Base-by-base conservation (phyloP, 140 eudicot genomes). In the Erigeron philadelphicus region DNA sequence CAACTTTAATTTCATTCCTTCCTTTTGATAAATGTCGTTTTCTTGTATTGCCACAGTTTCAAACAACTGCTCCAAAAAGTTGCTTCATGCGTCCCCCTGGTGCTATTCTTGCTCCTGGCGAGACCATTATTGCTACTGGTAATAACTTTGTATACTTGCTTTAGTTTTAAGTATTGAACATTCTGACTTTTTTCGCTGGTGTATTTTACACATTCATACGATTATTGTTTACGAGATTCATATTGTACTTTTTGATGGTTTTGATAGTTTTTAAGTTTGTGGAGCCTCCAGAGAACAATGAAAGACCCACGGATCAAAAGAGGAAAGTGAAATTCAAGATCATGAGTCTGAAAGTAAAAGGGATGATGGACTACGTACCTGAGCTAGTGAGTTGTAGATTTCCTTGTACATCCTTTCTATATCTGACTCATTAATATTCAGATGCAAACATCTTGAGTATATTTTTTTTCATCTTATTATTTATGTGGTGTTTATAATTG, bases 81-180 rank as follows among this genome's bases (percentile, higher is more conserved):
- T 91, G 97, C 79, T 91, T 86, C 85, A 91, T 91, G 97, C 95
- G 97, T 78, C 97, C 97, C 77, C 97, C 97, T 21, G 97, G 97
- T 21, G 97, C 96, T 70, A 82, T 91, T 74, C 97, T 91, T 68
- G 82, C 96, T 77, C 97, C 97, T 74, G 97, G 97, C 67, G 97
- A 88, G 84, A 84, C 85, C 73, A 76, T 91, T 49, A 86, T 91
- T 65, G 96, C 97, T 74, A 91, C 97, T 11, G 97, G 97, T 91
- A 85, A 83, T 55, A 65, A 46, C 47, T 66, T 38, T 58, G 11
- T 10, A 46, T 61, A 13, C 21, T 54, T 46, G 21, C 38, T 43
- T 31, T 56, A 35, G 7, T 31, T 35, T 16, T 7, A 47, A n/a
- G 49, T 65, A 56, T 56, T 9, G 9, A 44, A 21, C 7, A 1